Conservation (phyloP, 2,329 filamentous ascomycete genomes). For the Fusarium verrucosum region DNA sequence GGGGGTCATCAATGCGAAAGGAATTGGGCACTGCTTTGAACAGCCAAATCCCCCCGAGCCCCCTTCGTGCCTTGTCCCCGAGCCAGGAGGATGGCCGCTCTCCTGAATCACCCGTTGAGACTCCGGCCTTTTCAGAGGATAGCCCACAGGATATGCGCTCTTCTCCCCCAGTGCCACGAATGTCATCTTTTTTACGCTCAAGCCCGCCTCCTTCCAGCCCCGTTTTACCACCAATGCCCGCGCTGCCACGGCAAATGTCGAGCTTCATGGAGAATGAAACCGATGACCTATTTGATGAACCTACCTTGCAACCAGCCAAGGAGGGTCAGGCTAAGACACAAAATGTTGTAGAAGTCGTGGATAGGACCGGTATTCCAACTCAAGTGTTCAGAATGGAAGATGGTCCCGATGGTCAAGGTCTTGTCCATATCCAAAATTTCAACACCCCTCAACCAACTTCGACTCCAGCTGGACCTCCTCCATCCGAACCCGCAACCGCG, state of each 20-base stretch:
- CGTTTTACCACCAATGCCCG: slow-evolving; percentile 70
- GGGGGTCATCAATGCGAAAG: slow-evolving; percentile 67
- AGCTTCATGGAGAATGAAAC: slow-evolving; percentile 86
- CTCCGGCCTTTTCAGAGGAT: slow-evolving; percentile 65
- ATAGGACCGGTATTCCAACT: slow-evolving; percentile 50
- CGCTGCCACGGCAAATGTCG: slow-evolving; percentile 74
- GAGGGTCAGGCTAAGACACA: slow-evolving; percentile 42
- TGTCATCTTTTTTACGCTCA: slow-evolving; percentile 62
- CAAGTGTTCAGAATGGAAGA: slow-evolving; percentile 57
- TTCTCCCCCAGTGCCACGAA: slow-evolving; percentile 82
- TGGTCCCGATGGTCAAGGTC: slow-evolving; percentile 48
- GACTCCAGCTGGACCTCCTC: slow-evolving; percentile 28
- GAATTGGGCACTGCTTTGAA: slow-evolving; percentile 60
- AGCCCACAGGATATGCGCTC: slow-evolving; percentile 88
- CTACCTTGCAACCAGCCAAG: slow-evolving; percentile 56
- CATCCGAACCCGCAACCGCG: slow-evolving; percentile 37
- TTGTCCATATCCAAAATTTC: slow-evolving; percentile 50
- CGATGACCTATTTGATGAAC: slow-evolving; percentile 74
- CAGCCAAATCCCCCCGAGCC: slow-evolving; percentile 53
- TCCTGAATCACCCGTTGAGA: slow-evolving; percentile 63
- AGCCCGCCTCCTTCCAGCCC: slow-evolving; percentile 83
- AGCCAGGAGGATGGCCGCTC: slow-evolving; percentile 62
- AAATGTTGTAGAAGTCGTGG: slow-evolving; percentile 47
- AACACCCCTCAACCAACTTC: slow-evolving; percentile 45
- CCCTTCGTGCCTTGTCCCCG: slow-evolving; percentile 53